These are phyloP conservation scores for Dalbergia cochinchinensis DNA, from an alignment of 306 rosid genomes.

Conservation along the genomic window DNA sequence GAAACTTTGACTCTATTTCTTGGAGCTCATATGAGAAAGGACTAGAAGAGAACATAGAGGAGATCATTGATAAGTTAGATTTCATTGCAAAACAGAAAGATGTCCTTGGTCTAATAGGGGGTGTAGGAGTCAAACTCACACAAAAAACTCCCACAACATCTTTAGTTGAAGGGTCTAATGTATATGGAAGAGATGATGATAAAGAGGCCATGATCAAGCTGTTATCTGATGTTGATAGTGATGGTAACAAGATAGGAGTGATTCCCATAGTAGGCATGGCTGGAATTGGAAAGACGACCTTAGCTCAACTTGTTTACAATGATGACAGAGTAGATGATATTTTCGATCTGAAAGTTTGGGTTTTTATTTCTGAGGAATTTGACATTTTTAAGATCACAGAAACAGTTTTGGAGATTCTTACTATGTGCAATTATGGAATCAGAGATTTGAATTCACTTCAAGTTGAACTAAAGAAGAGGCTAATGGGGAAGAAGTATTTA, in stretches of 20 bases:
- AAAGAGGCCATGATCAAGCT: constrained; percentile 28
- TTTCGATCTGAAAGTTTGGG: constrained; percentile 49
- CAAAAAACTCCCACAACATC: constrained; percentile 13
- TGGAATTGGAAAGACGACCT: constrained; percentile 44
- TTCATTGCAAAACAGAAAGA: constrained; percentile 45
- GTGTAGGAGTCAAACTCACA: neutral
- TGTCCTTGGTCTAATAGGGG: constrained; percentile 13
- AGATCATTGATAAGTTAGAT: constrained; percentile 48
- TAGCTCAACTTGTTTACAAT: neutral
- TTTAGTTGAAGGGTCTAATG: neutral
- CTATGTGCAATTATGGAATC: neutral
- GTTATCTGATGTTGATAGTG: neutral
- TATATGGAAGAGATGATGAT: constrained; percentile 49
- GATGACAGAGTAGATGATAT: neutral
- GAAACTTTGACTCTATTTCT: neutral
- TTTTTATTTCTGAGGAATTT: constrained; percentile 50
- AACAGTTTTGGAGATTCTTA: constrained; percentile 1
- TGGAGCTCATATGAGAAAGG: constrained; percentile 18
- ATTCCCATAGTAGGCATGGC: constrained; percentile 48
- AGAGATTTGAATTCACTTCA: constrained; percentile 50
- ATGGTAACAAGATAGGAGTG: constrained; percentile 22
- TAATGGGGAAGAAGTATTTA: constrained; percentile 42
- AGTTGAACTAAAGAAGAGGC: constrained; percentile 22
- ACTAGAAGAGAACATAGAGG: constrained; percentile 35
- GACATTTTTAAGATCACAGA: constrained; percentile 36